Evolutionary conservation across 345 rosid species (phyloP).

Genomic region (Citrus unshiu): DNA sequence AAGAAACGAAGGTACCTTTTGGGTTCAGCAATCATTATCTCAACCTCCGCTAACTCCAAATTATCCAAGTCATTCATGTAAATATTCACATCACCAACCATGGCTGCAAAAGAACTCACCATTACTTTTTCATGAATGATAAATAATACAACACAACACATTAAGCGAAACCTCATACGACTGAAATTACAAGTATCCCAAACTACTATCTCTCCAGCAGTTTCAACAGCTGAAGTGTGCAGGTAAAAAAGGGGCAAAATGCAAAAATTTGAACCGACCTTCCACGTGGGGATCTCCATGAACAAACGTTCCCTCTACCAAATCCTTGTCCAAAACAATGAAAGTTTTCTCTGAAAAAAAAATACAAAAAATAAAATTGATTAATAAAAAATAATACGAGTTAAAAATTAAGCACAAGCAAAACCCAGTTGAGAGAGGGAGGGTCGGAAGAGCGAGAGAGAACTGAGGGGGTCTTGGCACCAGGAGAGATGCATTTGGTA

Average conservation of each 20-base stretch:
- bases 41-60: slow-evolving; percentile 70
- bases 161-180: background rate
- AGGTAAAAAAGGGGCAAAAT: background rate
- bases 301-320: slow-evolving; percentile 46
- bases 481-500: slow-evolving; percentile 82
- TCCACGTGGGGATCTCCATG: slow-evolving; percentile 67
- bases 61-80: slow-evolving; percentile 94
- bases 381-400: slow-evolving; percentile 2
- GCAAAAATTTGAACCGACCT: slow-evolving; percentile 37
- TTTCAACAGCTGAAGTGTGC: background rate
- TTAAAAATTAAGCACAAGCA: background rate
- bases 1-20: slow-evolving; percentile 44
- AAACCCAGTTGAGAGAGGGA: background rate
- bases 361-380: slow-evolving; percentile 1
- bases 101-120: slow-evolving; percentile 39
- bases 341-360: slow-evolving; percentile 78
- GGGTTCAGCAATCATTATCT: slow-evolving; percentile 91
- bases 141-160: background rate
- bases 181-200: background rate
- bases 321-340: slow-evolving; percentile 74
- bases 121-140: background rate
- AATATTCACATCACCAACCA: slow-evolving; percentile 90
- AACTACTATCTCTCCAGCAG: too few species aligned
- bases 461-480: slow-evolving; percentile 89
- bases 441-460: background rate